Conservation (phyloP, 2,329 filamentous ascomycete genomes). For the Rachicladosporium sp. region DNA sequence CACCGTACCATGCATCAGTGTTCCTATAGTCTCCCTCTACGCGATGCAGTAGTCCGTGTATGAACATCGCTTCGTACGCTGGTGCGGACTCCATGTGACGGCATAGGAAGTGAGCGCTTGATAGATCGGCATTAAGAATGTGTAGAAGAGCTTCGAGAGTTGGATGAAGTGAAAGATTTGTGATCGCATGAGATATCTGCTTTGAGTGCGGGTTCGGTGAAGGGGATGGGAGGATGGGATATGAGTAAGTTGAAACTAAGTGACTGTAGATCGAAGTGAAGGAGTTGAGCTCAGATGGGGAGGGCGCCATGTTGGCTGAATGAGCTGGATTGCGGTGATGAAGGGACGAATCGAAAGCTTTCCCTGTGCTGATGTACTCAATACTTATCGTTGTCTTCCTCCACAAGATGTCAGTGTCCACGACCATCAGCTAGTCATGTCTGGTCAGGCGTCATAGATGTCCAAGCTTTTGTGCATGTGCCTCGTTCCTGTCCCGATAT, state of each 20-base stretch:
- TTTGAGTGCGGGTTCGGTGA: slow-evolving; percentile 18
- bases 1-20: slow-evolving; percentile 35
- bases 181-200: slow-evolving; percentile 18
- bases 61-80: slow-evolving; percentile 38
- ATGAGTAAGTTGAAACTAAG: slow-evolving; percentile 14
- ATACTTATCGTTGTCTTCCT: too few relatives aligned
- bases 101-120: slow-evolving; percentile 40
- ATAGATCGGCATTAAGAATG: slow-evolving; percentile 39
- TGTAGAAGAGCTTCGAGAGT: slow-evolving; percentile 39
- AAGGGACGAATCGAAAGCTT: too few relatives aligned
- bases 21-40: slow-evolving; percentile 41
- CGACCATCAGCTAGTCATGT: too few relatives aligned
- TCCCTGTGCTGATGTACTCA: too few relatives aligned
- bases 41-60: slow-evolving; percentile 39
- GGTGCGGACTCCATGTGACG: slow-evolving; percentile 40
- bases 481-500: too few relatives aligned
- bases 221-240: slow-evolving; percentile 15
- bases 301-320: not conserved
- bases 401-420: too few relatives aligned
- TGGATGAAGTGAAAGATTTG: slow-evolving; percentile 29
- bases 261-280: slow-evolving; percentile 20
- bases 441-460: too few relatives aligned
- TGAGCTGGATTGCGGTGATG: too few relatives aligned
- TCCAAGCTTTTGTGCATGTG: too few relatives aligned
- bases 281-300: slow-evolving; percentile 5